Conservation (phyloP, 768 basidiomycete species). For the Termitomyces eurrhizus region DNA sequence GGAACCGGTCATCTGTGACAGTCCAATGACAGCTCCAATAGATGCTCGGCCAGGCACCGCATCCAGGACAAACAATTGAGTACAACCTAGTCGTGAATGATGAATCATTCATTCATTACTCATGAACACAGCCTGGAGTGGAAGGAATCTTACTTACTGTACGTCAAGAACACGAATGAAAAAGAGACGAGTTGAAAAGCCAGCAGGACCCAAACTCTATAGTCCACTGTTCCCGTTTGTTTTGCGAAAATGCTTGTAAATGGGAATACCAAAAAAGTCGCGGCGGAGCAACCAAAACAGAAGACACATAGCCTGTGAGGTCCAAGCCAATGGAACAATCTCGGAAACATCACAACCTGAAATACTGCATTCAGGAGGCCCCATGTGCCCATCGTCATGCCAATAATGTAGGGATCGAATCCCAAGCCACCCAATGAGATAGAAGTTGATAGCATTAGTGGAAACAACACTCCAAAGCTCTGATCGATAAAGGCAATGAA, state of each 20-base stretch:
- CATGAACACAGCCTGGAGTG: not conserved
- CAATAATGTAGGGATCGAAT: constrained; percentile 39
- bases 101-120: not conserved
- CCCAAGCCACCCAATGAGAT: constrained; percentile 39
- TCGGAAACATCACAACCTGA: constrained; percentile 31
- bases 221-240: constrained; percentile 21
- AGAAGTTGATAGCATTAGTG: constrained; percentile 44
- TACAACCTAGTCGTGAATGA: constrained; percentile 4
- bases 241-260: constrained; percentile 29
- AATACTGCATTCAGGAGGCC: constrained; percentile 34
- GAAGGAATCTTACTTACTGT: constrained; percentile 23
- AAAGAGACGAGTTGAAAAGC: constrained; percentile 18
- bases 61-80: constrained; percentile 15
- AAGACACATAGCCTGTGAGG: constrained; percentile 29
- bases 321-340: constrained; percentile 29
- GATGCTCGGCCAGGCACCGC: constrained; percentile 10
- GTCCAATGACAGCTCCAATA: constrained; percentile 40
- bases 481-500: constrained; percentile 40
- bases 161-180: constrained; percentile 30
- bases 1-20: constrained; percentile 50
- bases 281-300: constrained; percentile 25
- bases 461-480: constrained; percentile 32
- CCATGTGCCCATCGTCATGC: constrained; percentile 28
- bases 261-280: constrained; percentile 32
- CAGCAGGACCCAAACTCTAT: constrained; percentile 29